Evolutionary conservation across 306 rosid species (phyloP).

Genomic region (Sesbania bispinosa): DNA sequence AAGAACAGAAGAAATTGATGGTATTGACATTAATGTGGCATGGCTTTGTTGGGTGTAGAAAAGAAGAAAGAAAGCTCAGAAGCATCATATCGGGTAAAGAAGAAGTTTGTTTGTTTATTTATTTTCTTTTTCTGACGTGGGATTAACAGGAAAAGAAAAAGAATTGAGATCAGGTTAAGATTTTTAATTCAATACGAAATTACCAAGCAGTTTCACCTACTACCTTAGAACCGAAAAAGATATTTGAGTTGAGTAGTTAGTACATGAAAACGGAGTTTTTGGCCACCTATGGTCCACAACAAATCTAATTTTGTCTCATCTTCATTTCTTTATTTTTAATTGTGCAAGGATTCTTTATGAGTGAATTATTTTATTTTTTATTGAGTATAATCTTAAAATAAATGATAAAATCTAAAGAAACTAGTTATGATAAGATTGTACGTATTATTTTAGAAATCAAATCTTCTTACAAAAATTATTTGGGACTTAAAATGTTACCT

Average conservation of each 20-base stretch:
- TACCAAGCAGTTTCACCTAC: conserved; percentile 9
- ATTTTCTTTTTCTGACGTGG: too few relatives aligned
- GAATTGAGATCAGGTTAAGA: too few relatives aligned
- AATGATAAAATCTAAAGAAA: too few relatives aligned
- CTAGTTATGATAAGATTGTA: too few relatives aligned
- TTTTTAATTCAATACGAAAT: neutral
- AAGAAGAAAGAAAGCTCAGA: neutral
- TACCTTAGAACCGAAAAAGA: conserved; percentile 1
- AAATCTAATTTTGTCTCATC: neutral
- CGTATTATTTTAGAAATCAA: too few relatives aligned
- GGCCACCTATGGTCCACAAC: neutral
- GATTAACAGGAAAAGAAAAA: too few relatives aligned
- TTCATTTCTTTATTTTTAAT: neutral
- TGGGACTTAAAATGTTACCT: too few relatives aligned
- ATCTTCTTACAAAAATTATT: too few relatives aligned
- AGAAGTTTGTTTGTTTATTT: too few relatives aligned
- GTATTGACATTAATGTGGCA: neutral
- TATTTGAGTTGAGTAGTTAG: neutral
- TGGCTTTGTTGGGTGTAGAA: neutral
- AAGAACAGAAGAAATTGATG: neutral
- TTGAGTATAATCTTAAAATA: too few relatives aligned
- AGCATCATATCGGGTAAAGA: neutral
- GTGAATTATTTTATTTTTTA: neutral
- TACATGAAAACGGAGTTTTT: neutral
- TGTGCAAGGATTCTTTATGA: neutral